Conservation (phyloP, 441 rosid species). For the Bocquillonia castaneifolia region DNA sequence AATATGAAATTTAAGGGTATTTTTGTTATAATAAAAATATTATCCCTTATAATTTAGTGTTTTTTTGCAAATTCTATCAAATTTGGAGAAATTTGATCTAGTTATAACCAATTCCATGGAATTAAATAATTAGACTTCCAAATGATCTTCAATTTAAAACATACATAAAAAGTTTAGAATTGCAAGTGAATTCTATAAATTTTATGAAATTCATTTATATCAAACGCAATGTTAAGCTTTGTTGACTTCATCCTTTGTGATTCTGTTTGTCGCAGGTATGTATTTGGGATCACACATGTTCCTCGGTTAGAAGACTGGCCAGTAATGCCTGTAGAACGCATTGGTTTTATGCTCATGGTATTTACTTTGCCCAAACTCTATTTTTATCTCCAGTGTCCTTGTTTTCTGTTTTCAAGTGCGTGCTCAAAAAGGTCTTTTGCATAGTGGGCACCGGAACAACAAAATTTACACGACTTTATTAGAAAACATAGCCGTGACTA, state of each 20-base stretch:
- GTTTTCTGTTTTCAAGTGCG: not conserved
- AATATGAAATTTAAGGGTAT: no score
- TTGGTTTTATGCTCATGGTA: constrained; percentile 73
- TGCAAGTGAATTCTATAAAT: no score
- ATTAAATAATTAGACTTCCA: no score
- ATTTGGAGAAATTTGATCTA: no score
- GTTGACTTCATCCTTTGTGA: not conserved
- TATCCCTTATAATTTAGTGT: no score
- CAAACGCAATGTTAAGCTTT: no score
- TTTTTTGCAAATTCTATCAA: no score
- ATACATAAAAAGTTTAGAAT: no score
- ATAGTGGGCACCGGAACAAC: not conserved
- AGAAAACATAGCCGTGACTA: not conserved
- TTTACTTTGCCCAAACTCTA: not conserved
- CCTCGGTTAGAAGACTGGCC: constrained; percentile 96
- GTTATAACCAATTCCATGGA: no score
- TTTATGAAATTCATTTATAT: no score
- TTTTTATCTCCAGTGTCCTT: not conserved
- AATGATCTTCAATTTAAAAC: no score
- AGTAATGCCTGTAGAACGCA: constrained; percentile 80
- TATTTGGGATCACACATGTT: constrained; percentile 77
- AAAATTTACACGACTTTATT: not conserved
- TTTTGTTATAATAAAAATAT: no score
- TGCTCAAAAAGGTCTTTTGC: not conserved
- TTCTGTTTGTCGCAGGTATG: constrained; percentile 48